Evolutionary conservation across 129 eudicot species (phyloP).

Genomic region (Flaveria sonorensis): DNA sequence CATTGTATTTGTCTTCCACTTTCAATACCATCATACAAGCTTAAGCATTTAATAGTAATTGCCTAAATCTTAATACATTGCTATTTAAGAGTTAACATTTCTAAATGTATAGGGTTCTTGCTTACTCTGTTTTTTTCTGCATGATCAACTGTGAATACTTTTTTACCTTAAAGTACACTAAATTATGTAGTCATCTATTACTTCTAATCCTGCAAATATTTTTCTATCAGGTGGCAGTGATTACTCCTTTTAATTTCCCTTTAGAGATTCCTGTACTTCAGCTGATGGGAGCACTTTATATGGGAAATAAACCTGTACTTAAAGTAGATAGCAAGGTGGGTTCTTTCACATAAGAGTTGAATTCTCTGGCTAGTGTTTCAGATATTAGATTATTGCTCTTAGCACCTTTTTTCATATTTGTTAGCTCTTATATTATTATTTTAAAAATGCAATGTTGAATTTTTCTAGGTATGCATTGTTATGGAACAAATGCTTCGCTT

Average conservation of each 20-base stretch:
- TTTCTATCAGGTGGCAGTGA: conserved; percentile 70
- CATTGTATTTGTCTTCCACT: not conserved
- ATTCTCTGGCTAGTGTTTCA: conserved; percentile 1
- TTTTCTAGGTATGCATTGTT: conserved; percentile 75
- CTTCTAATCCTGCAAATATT: conserved; percentile 6
- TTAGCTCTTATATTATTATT: conserved; percentile 1
- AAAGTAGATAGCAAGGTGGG: conserved; percentile 97
- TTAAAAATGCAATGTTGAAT: not conserved
- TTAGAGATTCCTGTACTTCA: conserved; percentile 90
- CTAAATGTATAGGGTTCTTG: conserved; percentile 1
- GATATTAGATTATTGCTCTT: not conserved
- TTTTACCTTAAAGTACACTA: not conserved
- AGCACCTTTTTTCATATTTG: conserved; percentile 9
- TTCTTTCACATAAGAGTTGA: not conserved
- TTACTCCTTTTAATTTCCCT: conserved; percentile 97
- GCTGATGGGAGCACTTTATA: conserved; percentile 94
- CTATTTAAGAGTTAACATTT: not conserved
- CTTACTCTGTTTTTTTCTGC: not conserved
- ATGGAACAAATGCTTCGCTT: conserved; percentile 98
- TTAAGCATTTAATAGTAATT: not conserved
- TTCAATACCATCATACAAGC: not conserved
- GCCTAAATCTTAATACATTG: not conserved
- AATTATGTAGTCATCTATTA: not conserved
- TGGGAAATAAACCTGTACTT: conserved; percentile 96
- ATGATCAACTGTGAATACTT: not conserved